Base-by-base conservation (phyloP, 1,139 yeast genomes). In the Citeromyces hawaiiensis region DNA sequence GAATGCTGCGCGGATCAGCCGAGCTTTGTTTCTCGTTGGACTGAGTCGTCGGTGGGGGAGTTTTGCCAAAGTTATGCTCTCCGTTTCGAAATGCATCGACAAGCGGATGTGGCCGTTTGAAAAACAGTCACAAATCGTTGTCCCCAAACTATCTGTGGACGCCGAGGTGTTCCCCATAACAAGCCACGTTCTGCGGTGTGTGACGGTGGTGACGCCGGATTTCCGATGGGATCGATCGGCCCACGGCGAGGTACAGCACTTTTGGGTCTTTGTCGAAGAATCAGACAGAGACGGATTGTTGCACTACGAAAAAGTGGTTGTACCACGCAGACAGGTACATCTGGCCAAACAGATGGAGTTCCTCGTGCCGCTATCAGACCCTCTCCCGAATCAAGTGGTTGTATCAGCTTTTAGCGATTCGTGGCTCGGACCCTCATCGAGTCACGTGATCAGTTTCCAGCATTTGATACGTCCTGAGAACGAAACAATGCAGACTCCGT, bases 151-250 rank as follows among this genome's bases (percentile, higher is more conserved):
- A 38, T 65, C 70, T 15, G 64, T 91, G 36, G 82, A 78, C 31
- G 81, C 91, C 3, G 94, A 83, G 45, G 76, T 87, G n/a, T 83
- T 85, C 46, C 98, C 99, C 0, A 79, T 93, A 29, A 86, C 98
- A 0, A 68, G 75, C 15, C 82, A 78, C 50, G 97, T 93, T 4
- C 73, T 91, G 76, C 66, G 96, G 42, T 74, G 91, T 23, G 87
- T 83, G 52, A 69, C 85, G 1, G 63, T 61, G 16, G 60, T 91
- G 23, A 75, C 68, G 35, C 79, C 96, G 1, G 93, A 83, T 49
- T 87, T 87, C 54, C 60, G 65, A 3, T 91, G 97, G 97, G 95
- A 85, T 56, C 75, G 68, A 36, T 71, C 70, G 41, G 64, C 72
- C 42, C 98, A 93, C 56, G 96, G 96, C 0, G 74, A 70, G 46